A percentile compares a stretch with the other conserved stretches of the same genome.
Evolutionary conservation across 345 rosid genomes (phyloP).

Genomic region (Acer yangbiense): DNA sequence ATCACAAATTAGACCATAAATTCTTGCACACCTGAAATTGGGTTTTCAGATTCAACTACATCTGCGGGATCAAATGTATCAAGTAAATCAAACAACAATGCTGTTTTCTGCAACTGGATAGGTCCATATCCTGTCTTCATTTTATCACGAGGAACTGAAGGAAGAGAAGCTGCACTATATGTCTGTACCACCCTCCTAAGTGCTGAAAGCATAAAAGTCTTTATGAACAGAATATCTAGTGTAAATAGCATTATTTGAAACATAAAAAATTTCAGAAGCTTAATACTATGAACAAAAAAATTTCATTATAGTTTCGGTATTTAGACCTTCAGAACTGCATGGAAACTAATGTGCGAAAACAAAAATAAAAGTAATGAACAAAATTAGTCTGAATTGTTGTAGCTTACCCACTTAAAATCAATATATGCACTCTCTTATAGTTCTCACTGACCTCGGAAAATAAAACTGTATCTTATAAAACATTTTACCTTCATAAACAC

Average conservation of each 20-base stretch:
- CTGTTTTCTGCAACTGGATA: slow-evolving; percentile 59
- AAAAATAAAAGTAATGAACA: neutral
- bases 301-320: neutral
- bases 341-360: neutral
- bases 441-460: neutral
- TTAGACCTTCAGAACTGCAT: neutral
- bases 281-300: neutral
- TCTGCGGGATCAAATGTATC: slow-evolving; percentile 41
- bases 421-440: neutral
- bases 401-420: too few species aligned
- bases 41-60: slow-evolving; percentile 51
- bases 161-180: slow-evolving; percentile 46
- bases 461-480: neutral
- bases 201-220: slow-evolving; percentile 47
- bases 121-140: slow-evolving; percentile 60
- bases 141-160: slow-evolving; percentile 48
- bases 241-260: neutral
- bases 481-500: neutral
- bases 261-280: slow-evolving; percentile 3
- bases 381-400: too few species aligned
- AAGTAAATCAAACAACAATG: slow-evolving; percentile 54
- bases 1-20: neutral
- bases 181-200: slow-evolving; percentile 58
- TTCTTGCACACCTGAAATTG: slow-evolving; percentile 54
- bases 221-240: neutral